phyloP scores from a whole-genome alignment of 2,329 filamentous ascomycete species.

The Phoma sp. region DNA sequence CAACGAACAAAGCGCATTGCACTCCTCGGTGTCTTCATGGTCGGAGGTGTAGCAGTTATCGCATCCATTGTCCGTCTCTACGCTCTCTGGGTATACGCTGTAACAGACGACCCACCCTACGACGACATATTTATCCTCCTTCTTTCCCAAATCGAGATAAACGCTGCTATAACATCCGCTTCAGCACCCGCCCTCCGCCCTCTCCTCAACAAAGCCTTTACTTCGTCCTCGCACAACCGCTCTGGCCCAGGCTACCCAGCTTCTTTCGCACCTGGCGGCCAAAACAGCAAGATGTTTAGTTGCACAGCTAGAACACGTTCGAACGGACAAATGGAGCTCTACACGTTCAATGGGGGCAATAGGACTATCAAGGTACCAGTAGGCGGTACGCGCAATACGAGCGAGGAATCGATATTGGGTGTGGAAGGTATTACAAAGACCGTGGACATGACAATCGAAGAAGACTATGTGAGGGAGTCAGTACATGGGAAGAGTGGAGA shows the following conservation, averaged over 20 bases:
- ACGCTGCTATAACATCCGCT: background rate
- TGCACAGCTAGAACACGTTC: slow-evolving; percentile 12
- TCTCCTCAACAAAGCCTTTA: background rate
- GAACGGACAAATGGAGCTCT: slow-evolving; percentile 16
- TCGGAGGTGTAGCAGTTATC: background rate
- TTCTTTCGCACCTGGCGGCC: background rate
- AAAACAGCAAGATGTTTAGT: slow-evolving; percentile 13
- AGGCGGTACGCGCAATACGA: slow-evolving; percentile 11
- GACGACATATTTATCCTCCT: background rate
- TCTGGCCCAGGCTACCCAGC: background rate
- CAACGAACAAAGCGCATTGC: slow-evolving; percentile 6
- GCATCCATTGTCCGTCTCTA: background rate
- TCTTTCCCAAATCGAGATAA: background rate
- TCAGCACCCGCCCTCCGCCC: background rate
- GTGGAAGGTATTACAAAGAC: slow-evolving; percentile 20
- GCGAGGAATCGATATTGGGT: slow-evolving; percentile 21
- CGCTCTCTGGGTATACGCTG: background rate
- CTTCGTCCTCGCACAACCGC: background rate
- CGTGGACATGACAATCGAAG: slow-evolving; percentile 12
- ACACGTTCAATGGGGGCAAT: slow-evolving; percentile 5
- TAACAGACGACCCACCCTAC: background rate
- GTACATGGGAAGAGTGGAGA: background rate
- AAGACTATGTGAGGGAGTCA: background rate
- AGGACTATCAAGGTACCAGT: slow-evolving; percentile 1
- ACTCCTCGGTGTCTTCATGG: background rate